Conservation (phyloP, 805 yeast species). For the Starmera dryadoides region DNA sequence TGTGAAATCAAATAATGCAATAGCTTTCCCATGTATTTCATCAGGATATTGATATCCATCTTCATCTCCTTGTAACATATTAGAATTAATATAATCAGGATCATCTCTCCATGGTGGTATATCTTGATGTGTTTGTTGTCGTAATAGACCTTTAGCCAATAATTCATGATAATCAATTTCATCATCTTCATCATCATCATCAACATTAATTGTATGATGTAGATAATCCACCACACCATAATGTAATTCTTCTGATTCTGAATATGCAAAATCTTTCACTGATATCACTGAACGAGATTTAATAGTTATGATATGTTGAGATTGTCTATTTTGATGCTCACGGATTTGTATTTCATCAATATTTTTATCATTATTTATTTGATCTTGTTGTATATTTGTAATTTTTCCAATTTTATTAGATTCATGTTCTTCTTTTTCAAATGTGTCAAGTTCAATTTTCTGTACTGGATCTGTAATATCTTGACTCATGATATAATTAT, state of each 20-base stretch:
- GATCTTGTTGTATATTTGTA: too few species aligned
- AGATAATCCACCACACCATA: constrained; percentile 46
- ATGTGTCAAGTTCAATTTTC: too few species aligned
- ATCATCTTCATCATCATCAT: constrained; percentile 17
- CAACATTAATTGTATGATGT: constrained; percentile 50
- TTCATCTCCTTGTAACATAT: constrained; percentile 15
- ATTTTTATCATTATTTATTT: too few species aligned
- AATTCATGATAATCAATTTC: constrained; percentile 8
- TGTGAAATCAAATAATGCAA: constrained; percentile 81
- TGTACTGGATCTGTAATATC: too few species aligned
- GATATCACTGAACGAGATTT: constrained; percentile 26
- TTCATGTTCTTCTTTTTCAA: too few species aligned
- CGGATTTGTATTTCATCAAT: too few species aligned
- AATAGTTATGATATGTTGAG: neutral
- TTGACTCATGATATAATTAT: neutral
- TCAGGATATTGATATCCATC: constrained; percentile 11
- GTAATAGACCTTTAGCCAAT: constrained; percentile 7
- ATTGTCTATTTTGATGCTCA: too few species aligned
- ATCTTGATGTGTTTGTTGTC: constrained; percentile 15
- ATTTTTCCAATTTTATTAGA: too few species aligned
- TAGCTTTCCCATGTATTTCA: constrained; percentile 54
- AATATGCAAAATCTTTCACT: constrained; percentile 81
- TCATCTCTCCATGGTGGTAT: constrained; percentile 31
- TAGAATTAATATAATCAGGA: constrained; percentile 14
- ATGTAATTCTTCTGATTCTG: constrained; percentile 59